phyloP scores from a whole-genome alignment of 2,329 filamentous ascomycete genomes.

The Lecanosticta acicola region DNA sequence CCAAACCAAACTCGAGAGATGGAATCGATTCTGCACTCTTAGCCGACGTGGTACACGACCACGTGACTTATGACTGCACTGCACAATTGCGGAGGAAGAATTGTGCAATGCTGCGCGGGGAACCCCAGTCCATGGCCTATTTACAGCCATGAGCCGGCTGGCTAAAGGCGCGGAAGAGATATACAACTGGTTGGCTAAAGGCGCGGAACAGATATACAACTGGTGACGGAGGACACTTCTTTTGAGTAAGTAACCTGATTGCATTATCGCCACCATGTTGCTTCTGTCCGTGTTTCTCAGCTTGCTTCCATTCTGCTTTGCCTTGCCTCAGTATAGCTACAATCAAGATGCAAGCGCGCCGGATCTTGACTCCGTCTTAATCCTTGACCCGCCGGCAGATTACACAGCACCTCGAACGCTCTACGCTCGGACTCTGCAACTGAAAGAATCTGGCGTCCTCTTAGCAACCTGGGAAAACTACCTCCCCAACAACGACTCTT shows the following conservation, averaged over 20 bases:
- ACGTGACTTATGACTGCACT: not conserved
- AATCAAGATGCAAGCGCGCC: not conserved
- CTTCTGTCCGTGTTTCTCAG: constrained; percentile 6
- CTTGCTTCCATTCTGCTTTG: constrained; percentile 2
- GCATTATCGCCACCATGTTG: constrained; percentile 5
- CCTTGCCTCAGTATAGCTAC: constrained; percentile 3
- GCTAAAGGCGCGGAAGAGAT: not conserved
- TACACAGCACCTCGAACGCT: constrained; percentile 38
- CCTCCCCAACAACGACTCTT: constrained; percentile 39
- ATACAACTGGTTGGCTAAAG: not conserved
- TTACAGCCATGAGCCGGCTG: not conserved
- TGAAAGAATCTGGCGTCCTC: constrained; percentile 38
- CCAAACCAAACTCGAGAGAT: too few relatives aligned
- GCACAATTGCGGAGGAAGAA: constrained; percentile 4
- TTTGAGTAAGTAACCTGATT: constrained; percentile 4
- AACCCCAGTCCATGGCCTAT: not conserved
- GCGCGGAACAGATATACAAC: not conserved
- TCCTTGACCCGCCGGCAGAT: constrained; percentile 24
- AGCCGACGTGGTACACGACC: not conserved
- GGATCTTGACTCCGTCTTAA: constrained; percentile 18
- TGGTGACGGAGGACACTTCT: too few relatives aligned
- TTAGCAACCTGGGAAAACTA: constrained; percentile 54
- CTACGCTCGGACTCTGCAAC: constrained; percentile 47
- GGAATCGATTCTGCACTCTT: too few relatives aligned
- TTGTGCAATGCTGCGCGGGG: constrained; percentile 1